Evolutionary conservation across 2,329 filamentous ascomycete species (phyloP).

Genomic region (Calycina herbarum): DNA sequence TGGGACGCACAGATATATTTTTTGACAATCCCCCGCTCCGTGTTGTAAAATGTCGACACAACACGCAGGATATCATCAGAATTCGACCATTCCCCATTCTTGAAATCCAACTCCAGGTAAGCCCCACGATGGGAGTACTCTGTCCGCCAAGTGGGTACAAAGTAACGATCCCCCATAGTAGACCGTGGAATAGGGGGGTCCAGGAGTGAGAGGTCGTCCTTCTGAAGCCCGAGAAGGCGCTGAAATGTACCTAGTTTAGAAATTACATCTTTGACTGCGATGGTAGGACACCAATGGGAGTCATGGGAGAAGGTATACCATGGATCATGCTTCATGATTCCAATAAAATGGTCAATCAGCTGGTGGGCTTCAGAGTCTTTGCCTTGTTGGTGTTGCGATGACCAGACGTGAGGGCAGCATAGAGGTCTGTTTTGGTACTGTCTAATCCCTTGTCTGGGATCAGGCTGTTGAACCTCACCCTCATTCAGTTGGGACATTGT

Average conservation of each 20-base stretch:
- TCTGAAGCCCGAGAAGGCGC: background rate
- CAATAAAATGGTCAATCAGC: background rate
- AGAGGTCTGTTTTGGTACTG: background rate
- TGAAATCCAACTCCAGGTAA: background rate
- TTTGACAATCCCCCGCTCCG: background rate
- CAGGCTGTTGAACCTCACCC: too few species aligned
- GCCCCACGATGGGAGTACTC: background rate
- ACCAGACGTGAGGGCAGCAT: background rate
- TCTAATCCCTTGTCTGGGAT: too few species aligned
- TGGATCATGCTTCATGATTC: background rate
- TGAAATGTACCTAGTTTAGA: background rate
- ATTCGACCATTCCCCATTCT: background rate
- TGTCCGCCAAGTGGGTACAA: background rate
- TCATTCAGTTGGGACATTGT: too few species aligned
- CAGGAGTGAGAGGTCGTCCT: background rate
- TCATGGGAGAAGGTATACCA: background rate
- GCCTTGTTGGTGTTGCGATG: background rate
- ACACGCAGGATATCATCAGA: background rate
- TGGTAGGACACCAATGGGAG: background rate
- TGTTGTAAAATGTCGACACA: background rate
- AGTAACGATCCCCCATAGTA: background rate
- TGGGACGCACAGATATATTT: background rate
- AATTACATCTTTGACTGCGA: background rate
- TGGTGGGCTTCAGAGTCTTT: background rate
- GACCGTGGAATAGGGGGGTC: background rate